Base-by-base conservation (phyloP, 139 green algal genomes). In the Chlamydomonas eustigma region DNA sequence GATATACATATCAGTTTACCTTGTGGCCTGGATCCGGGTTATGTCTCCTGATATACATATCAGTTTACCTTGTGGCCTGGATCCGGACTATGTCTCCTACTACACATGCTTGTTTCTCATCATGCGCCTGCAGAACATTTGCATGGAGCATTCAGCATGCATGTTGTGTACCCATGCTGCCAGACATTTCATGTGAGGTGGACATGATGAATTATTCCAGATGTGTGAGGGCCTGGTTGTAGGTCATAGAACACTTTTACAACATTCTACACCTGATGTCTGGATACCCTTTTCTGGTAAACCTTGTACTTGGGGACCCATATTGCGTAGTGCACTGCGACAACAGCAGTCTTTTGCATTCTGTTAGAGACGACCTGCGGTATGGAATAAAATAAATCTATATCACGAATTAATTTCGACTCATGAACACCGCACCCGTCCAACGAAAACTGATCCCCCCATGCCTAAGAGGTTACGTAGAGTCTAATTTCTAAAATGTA, bases 261-360 rank as follows among this genome's bases (percentile, higher is more conserved):
- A 28, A 22, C 44, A 58, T 28, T 58, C 12, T 32, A 80, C 82
- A 58, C 44, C 78, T 86, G 85, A 73, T 87, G 81, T 6, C 83
- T 78, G 0, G 74, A 73, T 3, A 82, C 76, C 8, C 83, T 79
- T 77, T 85, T 84, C 35, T 87, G 74, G 37, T 87, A 88, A 2
- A 87, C 76, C 58, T 86, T 87, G 52, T 87, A 82, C 69, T 88
- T 90, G 1, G 83, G 86, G 51, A 83, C 73, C 83, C 83, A 87
- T 6, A 88, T 75, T 2, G 86, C 79, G 28, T 87, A 86, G 64
- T 78, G 81, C 18, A 88, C 83, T 12, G 86, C 83, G 0, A 90
- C 86, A 1, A 88, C 81, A 2, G 87, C 86, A 2, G 86, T 86
- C 81, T 88, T 90, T 64, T 88, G 83, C 86, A 90, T 90, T 31